Conservation (phyloP, 805 yeast genomes). For the Starmerella sp. region DNA sequence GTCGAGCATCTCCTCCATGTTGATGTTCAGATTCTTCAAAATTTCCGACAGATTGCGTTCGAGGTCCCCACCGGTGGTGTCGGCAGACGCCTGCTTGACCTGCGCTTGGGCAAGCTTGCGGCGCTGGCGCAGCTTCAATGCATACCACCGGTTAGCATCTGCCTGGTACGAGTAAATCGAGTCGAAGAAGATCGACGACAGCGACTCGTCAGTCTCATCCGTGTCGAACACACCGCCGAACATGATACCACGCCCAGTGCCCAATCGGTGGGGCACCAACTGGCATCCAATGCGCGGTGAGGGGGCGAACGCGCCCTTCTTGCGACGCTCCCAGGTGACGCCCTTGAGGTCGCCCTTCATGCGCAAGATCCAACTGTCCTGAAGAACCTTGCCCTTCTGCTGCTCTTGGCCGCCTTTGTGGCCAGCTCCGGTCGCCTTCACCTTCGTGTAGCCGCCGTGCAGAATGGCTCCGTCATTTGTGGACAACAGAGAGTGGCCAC, state of each 20-base stretch:
- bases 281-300: conserved; percentile 92
- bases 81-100: conserved; percentile 25
- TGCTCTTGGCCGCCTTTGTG: conserved; percentile 43
- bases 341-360: conserved; percentile 74
- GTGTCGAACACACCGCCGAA: conserved; percentile 95
- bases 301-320: conserved; percentile 83
- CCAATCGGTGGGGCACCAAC: conserved; percentile 52
- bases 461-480: conserved; percentile 66
- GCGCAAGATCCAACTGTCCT: conserved; percentile 76
- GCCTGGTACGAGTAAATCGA: conserved; percentile 69
- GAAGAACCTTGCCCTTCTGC: conserved; percentile 80
- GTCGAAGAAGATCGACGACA: conserved; percentile 76
- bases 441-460: conserved; percentile 91
- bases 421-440: conserved; percentile 45
- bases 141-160: conserved; percentile 82
- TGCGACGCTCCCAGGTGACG: conserved; percentile 78
- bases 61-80: conserved; percentile 57
- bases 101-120: conserved; percentile 36
- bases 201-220: conserved; percentile 87
- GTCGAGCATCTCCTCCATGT: conserved; percentile 21
- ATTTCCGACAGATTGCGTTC: conserved; percentile 60
- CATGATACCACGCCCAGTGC: conserved; percentile 74
- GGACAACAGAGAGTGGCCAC: conserved; percentile 84
- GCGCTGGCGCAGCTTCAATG: conserved; percentile 48
- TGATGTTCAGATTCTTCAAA: conserved; percentile 27